These are phyloP conservation scores for Lecanicillium sp. DNA, from an alignment of 2,329 filamentous ascomycete genomes.

Conservation along the genomic window DNA sequence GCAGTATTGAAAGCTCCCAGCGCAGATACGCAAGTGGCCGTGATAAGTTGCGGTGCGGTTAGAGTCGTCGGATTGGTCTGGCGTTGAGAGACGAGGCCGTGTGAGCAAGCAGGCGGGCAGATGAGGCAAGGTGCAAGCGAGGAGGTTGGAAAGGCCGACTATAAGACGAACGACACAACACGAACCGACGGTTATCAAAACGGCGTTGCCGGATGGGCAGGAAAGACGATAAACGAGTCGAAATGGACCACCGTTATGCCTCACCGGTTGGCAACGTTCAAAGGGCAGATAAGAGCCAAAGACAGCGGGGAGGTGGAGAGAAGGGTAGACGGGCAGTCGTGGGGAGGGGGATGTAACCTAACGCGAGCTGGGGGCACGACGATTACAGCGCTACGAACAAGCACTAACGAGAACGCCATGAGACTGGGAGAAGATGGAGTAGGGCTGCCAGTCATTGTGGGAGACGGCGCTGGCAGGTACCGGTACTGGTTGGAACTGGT, in stretches of 20 bases:
- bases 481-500: too few relatives aligned
- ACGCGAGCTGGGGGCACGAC: slow-evolving; percentile 16
- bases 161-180: background rate
- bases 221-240: background rate
- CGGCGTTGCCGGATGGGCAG: background rate
- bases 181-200: background rate
- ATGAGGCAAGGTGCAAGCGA: slow-evolving; percentile 4
- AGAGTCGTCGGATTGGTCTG: slow-evolving; percentile 4
- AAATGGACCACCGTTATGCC: slow-evolving; percentile 9
- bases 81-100: background rate
- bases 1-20: background rate
- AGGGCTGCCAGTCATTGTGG: slow-evolving; percentile 11
- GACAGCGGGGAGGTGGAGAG: slow-evolving; percentile 15
- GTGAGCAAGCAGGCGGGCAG: background rate
- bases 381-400: slow-evolving; percentile 10
- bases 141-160: background rate
- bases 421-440: slow-evolving; percentile 5
- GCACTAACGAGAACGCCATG: slow-evolving; percentile 3
- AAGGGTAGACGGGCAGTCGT: slow-evolving; percentile 11
- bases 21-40: background rate
- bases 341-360: slow-evolving; percentile 20
- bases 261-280: background rate
- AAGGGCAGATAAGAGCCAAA: slow-evolving; percentile 14
- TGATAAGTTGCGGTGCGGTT: background rate
- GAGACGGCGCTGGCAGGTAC: background rate